Percentiles rank a stretch among this genome's conserved stretches.
phyloP scores from a whole-genome alignment of 1,139 yeast species.

The Magnusiomyces suaveolens region DNA sequence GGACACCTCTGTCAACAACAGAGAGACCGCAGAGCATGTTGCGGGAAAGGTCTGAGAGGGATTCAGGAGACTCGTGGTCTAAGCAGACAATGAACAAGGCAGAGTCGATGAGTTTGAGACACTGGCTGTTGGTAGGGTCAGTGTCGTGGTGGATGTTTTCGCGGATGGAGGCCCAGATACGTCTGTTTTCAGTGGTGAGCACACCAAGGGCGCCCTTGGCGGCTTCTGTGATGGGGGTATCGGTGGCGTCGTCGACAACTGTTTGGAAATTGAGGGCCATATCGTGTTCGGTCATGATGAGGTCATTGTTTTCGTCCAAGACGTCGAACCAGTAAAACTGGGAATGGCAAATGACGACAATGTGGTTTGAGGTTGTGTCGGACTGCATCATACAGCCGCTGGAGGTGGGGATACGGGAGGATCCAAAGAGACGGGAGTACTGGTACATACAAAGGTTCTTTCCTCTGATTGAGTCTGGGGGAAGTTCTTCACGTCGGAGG shows the following conservation, averaged over 20 bases:
- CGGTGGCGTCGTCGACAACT: slow-evolving; percentile 60
- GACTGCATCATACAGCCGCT: slow-evolving; percentile 80
- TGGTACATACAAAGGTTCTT: slow-evolving; percentile 82
- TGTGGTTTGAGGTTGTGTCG: slow-evolving; percentile 64
- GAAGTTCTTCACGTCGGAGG: slow-evolving; percentile 60
- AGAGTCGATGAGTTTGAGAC: slow-evolving; percentile 63
- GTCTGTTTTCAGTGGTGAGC: slow-evolving; percentile 76
- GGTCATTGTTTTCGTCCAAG: slow-evolving; percentile 57
- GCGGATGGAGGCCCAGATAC: slow-evolving; percentile 74
- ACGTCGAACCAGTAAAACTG: slow-evolving; percentile 95
- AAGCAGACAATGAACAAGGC: slow-evolving; percentile 75
- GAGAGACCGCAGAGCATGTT: slow-evolving; percentile 83
- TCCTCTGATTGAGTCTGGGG: slow-evolving; percentile 60
- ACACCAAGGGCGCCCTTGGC: slow-evolving; percentile 84
- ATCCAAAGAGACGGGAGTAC: slow-evolving; percentile 74
- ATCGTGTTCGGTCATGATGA: slow-evolving; percentile 64
- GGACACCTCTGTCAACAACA: slow-evolving; percentile 71
- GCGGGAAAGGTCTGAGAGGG: slow-evolving; percentile 60
- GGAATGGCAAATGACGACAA: slow-evolving; percentile 74
- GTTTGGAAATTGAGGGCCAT: slow-evolving; percentile 65
- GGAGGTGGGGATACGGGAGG: slow-evolving; percentile 73
- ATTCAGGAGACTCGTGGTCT: slow-evolving; percentile 63
- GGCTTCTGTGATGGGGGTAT: slow-evolving; percentile 51
- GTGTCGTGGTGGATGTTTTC: slow-evolving; percentile 33
- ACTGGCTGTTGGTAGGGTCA: slow-evolving; percentile 46